Evolutionary conservation across 2,329 filamentous ascomycete species (phyloP), one percentile per base, ranked within the genome.

Genomic region (Chrysoporthe deuterocubensis): DNA sequence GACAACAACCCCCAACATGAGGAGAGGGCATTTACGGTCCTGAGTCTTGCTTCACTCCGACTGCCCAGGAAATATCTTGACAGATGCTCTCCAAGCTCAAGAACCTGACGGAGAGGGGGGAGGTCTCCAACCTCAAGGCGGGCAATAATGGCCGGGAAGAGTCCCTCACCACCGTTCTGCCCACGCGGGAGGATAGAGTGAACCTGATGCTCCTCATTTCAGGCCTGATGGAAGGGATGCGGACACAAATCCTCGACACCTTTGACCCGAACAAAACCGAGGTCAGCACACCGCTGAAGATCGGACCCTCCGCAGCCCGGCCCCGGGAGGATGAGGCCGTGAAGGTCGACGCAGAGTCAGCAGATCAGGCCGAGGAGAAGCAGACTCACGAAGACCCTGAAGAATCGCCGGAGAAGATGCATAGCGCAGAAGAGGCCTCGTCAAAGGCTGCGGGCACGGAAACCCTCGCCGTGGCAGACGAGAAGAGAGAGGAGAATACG

Each of bases 101-200:
- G 48, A 63, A 54, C 60, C 65, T 68, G 13, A 40, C 56, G 14
- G 67, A 67, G n/a, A 64, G 58, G 44, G 65, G 59, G 52, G 64
- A 68, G 42, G 62, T 44, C 32, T 43, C 64, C 16, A 42, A 40
- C 18, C 13, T 57, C 37, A 50, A 50, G 32, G 37, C 62, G 21
- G 57, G 34, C 63, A 26, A 63, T 13, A 42, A 63, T 34, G 54
- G 43, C 37, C 54, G 60, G 7, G 63, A 60, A 40, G 66, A 72
- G 60, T 72, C 71, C 42, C 70, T 72, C 44, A 66, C 62, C 37
- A 72, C 71, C 4, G 60, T 72, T 18, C 66, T 72, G 16, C 65
- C 67, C n/a, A 72, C 71, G 32, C 66, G 56, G 43, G 71, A 72
- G 59, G 67, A 72, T n/a, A 34, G 71, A 32, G 62, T 68, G 1